Base-by-base conservation (phyloP, 2,329 filamentous ascomycete genomes). In the Monosporascus sp. region DNA sequence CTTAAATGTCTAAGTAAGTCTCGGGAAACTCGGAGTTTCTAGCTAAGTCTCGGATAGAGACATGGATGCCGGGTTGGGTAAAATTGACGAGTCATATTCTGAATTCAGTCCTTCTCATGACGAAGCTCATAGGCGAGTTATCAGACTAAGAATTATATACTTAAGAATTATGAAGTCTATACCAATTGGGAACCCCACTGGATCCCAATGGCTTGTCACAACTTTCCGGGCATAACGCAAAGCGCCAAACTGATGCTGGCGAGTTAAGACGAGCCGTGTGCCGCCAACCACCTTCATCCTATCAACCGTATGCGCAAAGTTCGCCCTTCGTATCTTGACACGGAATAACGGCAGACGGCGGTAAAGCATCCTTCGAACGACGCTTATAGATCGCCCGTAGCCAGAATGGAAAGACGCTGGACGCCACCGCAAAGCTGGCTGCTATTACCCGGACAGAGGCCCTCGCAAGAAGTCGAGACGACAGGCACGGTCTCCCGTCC, bases 351-450 rank as follows among this genome's bases (percentile, higher is more conserved):
- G 37, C 37, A 17, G 17, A 39, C 37, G 9, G 31, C 11, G 11
- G 11, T 14, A 39, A n/a, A 39, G 37, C 37, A 18, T 17, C 17
- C 18, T 18, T 18, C 17, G 6, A n/a, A 11, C 39, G 3, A 18
- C 14, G 41, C n/a, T 46, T 41, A 55, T 17, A 53, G 31, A n/a
- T 47, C 48, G 17, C 51, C 35, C 39, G 35, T 57, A 18, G 50
- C 41, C 22, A 52, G 49, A 18, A 50, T 46, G 37, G 47, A 51
- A 24, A 49, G 45, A 31, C 50, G 45, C n/a, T 37, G 52, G 25
- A 14, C 17, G 37, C 52, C 52, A 15, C 52, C 52, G 38, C 52
- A 53, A 38, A 46, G 5, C 43, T 46, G 43, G 52, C 37, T 27
- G n/a, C 48, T 9, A 25, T 41, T 18, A 27, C 51, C 52, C 31